Conservation (phyloP, 768 basidiomycete species). For the Boletus huronensis region DNA sequence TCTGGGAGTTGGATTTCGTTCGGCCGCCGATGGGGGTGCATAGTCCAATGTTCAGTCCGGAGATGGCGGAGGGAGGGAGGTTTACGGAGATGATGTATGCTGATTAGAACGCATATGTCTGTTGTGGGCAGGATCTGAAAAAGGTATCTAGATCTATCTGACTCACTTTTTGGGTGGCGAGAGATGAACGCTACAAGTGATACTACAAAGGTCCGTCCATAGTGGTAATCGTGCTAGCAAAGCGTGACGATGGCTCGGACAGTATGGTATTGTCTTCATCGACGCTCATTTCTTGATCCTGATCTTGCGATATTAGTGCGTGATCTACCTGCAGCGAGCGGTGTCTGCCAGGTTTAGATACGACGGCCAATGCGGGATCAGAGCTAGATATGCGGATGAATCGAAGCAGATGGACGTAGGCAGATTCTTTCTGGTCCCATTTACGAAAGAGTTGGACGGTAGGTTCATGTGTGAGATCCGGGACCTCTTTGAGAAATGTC, state of each 20-base stretch:
- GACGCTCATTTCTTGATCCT: slow-evolving; percentile 29
- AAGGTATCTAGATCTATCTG: not conserved
- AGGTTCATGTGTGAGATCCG: slow-evolving; percentile 69
- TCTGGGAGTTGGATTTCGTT: slow-evolving; percentile 65
- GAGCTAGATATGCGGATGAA: slow-evolving; percentile 72
- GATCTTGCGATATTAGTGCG: not conserved
- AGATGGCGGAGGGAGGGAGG: slow-evolving; percentile 25
- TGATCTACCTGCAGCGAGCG: slow-evolving; percentile 27
- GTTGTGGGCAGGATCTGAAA: slow-evolving; percentile 16
- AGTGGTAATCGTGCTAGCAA: slow-evolving; percentile 36
- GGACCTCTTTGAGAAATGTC: slow-evolving; percentile 51
- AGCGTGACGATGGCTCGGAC: slow-evolving; percentile 30
- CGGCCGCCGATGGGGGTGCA: slow-evolving; percentile 13
- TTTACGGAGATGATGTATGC: slow-evolving; percentile 33
- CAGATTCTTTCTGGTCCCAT: slow-evolving; percentile 77
- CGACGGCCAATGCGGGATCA: slow-evolving; percentile 42
- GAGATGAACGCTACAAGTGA: not conserved
- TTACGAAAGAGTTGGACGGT: slow-evolving; percentile 68
- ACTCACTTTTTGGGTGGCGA: not conserved
- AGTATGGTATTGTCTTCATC: slow-evolving; percentile 27
- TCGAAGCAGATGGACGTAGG: slow-evolving; percentile 67
- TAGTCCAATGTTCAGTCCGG: slow-evolving; percentile 28
- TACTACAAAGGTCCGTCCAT: slow-evolving; percentile 34
- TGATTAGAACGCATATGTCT: slow-evolving; percentile 16
- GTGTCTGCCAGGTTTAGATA: slow-evolving; percentile 65